Base-by-base conservation (phyloP, 208 protist species). In the Acanthamoeba royreba region DNA sequence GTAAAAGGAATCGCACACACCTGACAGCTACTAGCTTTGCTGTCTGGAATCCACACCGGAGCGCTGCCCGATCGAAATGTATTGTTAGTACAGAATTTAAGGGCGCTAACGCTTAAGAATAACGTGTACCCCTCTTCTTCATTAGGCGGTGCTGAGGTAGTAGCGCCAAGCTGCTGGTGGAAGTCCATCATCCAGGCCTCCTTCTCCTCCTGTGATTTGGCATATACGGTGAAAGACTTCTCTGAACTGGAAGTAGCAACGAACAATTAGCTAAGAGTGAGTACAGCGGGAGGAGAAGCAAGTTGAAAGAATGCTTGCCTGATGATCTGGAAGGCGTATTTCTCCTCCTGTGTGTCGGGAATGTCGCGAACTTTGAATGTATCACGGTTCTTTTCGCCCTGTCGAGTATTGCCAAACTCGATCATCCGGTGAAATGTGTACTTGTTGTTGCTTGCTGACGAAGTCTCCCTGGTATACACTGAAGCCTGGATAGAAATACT, bases 241-340 rank as follows among this genome's bases (percentile, higher is more conserved):
- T 87, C 77, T 19, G 77, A 87, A n/a, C 77, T 87, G 47, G 1
- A 47, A 5, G 45, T n/a, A n/a, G n/a, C n/a, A n/a, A n/a, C n/a
- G n/a, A n/a, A 72, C 28, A 4, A 15, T 8, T 8, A 66, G 55
- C n/a, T n/a, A n/a, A n/a, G n/a, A n/a, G n/a, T n/a, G n/a, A n/a
- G n/a, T n/a, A n/a, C n/a, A n/a, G n/a, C n/a, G n/a, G n/a, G n/a
- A n/a, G n/a, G n/a, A n/a, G n/a, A 28, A 5, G 58, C 31, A 25
- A 35, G 58, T 42, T 25, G 19, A 28, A 33, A 1, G 61, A 46
- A n/a, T 3, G 25, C 43, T 19, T 87, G 31, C 77, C 77, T 87
- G 77, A 87, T 87, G 47, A 87, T 87, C 47, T 87, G 77, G 43
- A 87, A 87, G 31, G 77, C 43, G 77, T 87, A 58, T 58, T 87